Evolutionary conservation across 306 rosid species (phyloP).

Genomic region (Corylus heterophylla): DNA sequence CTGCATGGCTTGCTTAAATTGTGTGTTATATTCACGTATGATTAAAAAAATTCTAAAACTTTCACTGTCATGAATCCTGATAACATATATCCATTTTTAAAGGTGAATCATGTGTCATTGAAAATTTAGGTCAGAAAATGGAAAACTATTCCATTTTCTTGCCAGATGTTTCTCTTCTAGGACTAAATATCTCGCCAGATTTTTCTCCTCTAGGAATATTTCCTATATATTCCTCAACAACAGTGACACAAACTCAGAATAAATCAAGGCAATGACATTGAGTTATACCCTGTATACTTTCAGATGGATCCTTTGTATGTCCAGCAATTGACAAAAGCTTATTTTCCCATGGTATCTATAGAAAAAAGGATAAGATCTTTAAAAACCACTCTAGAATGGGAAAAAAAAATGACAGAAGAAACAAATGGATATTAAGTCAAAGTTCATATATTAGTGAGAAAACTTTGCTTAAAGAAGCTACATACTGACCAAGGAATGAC

Average conservation of each 20-base stretch:
- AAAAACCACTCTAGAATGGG: not conserved
- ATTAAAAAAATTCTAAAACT: not conserved
- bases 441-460: not conserved
- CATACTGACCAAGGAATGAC: constrained; percentile 89
- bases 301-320: constrained; percentile 79
- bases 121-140: constrained; percentile 12
- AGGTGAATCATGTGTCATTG: not conserved
- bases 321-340: constrained; percentile 85
- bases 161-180: not conserved
- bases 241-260: constrained; percentile 9
- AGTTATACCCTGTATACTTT: constrained; percentile 72
- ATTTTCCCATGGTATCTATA: constrained; percentile 81
- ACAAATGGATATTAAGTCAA: not conserved
- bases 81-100: not conserved
- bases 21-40: not conserved
- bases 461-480: not conserved
- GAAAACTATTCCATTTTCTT: constrained; percentile 6
- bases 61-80: constrained; percentile 16
- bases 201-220: not conserved
- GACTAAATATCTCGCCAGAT: not conserved
- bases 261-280: constrained; percentile 14
- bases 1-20: not conserved
- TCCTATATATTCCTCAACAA: no score
- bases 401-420: not conserved
- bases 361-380: constrained; percentile 16